phyloP scores from a whole-genome alignment of 305 asterid genomes.

The Ruellia speciosa region DNA sequence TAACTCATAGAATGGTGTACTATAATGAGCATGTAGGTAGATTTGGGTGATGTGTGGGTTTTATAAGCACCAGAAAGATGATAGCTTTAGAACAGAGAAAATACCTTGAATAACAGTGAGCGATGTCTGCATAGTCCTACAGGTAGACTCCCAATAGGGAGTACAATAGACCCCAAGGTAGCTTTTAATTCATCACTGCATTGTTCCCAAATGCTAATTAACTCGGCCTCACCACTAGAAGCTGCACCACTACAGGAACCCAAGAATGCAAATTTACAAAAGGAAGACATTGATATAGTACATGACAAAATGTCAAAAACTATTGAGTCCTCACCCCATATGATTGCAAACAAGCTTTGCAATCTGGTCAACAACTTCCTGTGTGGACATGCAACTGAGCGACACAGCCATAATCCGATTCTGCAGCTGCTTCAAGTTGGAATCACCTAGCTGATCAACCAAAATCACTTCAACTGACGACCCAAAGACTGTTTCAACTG shows the following conservation, averaged over 20 bases:
- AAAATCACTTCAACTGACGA: slow-evolving; percentile 74
- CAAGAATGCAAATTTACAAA: slow-evolving; percentile 30
- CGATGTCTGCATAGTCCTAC: slow-evolving; percentile 96
- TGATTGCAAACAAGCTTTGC: slow-evolving; percentile 87
- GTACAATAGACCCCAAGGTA: slow-evolving; percentile 53
- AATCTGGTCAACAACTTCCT: slow-evolving; percentile 84
- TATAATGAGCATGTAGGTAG: slow-evolving; percentile 17
- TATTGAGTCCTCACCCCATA: slow-evolving; percentile 70
- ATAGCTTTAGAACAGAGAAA: slow-evolving; percentile 7
- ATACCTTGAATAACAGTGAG: slow-evolving; percentile 91
- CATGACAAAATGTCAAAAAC: slow-evolving; percentile 18
- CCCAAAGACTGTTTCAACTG: slow-evolving; percentile 51
- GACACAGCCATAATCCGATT: slow-evolving; percentile 53
- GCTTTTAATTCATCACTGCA: slow-evolving; percentile 54
- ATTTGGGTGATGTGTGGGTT: neutral
- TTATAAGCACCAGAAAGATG: neutral
- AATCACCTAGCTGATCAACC: slow-evolving; percentile 67
- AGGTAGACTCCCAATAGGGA: slow-evolving; percentile 78
- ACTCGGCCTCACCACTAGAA: slow-evolving; percentile 78
- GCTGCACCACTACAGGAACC: slow-evolving; percentile 70
- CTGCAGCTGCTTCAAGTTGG: slow-evolving; percentile 75
- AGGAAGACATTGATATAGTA: slow-evolving; percentile 11
- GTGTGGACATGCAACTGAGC: slow-evolving; percentile 48
- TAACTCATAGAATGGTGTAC: neutral
- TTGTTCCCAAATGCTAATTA: slow-evolving; percentile 55